Percentiles rank a stretch among this genome's conserved stretches.
These are phyloP conservation scores for Aegilops umbellulata DNA, from an alignment of 176 grass and related monocot genomes.

Conservation along the genomic window DNA sequence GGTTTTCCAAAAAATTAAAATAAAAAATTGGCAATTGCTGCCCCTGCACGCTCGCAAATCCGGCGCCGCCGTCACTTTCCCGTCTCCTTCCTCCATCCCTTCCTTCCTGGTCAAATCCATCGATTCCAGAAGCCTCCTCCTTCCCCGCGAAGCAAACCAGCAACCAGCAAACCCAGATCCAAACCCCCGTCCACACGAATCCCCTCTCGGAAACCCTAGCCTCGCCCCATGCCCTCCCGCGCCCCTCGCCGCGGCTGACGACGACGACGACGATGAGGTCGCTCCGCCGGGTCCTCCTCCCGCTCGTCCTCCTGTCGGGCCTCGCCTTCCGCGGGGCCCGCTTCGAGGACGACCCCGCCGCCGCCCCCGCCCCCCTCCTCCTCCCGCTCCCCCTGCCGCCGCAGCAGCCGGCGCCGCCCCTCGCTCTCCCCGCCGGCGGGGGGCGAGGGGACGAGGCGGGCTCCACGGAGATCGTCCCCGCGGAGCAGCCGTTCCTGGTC, in stretches of 20 bases:
- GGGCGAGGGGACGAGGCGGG: not conserved
- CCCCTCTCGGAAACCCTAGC: constrained; percentile 22
- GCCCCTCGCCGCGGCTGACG: not conserved
- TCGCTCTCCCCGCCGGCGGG: constrained; percentile 25
- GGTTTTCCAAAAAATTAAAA: too few relatives aligned
- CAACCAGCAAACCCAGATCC: constrained; percentile 6
- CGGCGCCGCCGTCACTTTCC: not conserved
- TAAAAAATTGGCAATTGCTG: too few relatives aligned
- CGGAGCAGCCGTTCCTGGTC: constrained; percentile 7
- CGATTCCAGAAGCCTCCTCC: constrained; percentile 34
- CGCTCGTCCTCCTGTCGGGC: constrained; percentile 40
- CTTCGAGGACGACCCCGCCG: constrained; percentile 20
- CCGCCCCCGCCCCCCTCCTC: not conserved
- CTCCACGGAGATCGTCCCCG: constrained; percentile 36
- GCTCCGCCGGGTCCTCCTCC: constrained; percentile 37
- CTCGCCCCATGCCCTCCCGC: constrained; percentile 13
- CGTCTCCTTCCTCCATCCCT: not conserved
- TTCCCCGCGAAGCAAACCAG: constrained; percentile 35
- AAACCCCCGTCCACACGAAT: not conserved
- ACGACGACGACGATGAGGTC: constrained; percentile 17
- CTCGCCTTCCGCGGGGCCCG: constrained; percentile 30
- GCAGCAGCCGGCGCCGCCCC: not conserved
- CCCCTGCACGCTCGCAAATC: not conserved
- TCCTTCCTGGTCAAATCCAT: not conserved
- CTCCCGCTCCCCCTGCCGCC: not conserved